Evolutionary conservation across 495 filamentous ascomycete genomes (phyloP), one percentile per base, ranked within the genome.

Genomic region (Chaetomium cochliodes): DNA sequence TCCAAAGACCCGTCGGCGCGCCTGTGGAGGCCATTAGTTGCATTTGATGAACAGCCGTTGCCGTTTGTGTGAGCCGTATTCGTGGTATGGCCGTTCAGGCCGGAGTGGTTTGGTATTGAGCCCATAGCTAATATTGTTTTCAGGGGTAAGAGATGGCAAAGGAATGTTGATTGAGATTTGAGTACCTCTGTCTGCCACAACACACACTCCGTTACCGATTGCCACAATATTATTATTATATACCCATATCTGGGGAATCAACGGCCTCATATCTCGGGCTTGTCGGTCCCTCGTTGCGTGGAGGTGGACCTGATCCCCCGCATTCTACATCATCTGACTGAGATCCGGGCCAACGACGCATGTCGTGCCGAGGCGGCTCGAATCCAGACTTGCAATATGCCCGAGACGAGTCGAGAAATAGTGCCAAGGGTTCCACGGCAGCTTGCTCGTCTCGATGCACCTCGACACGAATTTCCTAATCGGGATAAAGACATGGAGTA

Each of bases 401-500:
- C n/a, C 49, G 49, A 25, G 49, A 51, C 20, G 49, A 26, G 49
- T 51, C 12, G 33, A 37, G 33, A 37, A 5, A 37, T 37, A 11
- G 8, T 37, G 33, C 33, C 33, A 37, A 37, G 33, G 8, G 33
- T 37, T 8, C 33, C 3, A 37, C 33, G 9, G 33, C 33, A 37
- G 33, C 6, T 51, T 25, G 9, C 20, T 51, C 49, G 33, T 51
- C 20, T 51, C 20, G 49, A 51, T 25, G 22, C 5, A 2, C n/a
- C 11, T 51, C 49, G 49, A 51, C n/a, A 51, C 49, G 49, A 20
- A 26, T 51, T 51, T 51, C 49, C 49, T 51, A 51, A 6, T 51
- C 11, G 22, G 49, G 20, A 51, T 11, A 37, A n/a, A n/a, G n/a
- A n/a, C n/a, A n/a, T 33, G 30, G 30, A 33, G 30, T 37, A 37